These are phyloP conservation scores for Ogataea philodendri DNA, from an alignment of 805 yeast genomes.

Conservation along the genomic window DNA sequence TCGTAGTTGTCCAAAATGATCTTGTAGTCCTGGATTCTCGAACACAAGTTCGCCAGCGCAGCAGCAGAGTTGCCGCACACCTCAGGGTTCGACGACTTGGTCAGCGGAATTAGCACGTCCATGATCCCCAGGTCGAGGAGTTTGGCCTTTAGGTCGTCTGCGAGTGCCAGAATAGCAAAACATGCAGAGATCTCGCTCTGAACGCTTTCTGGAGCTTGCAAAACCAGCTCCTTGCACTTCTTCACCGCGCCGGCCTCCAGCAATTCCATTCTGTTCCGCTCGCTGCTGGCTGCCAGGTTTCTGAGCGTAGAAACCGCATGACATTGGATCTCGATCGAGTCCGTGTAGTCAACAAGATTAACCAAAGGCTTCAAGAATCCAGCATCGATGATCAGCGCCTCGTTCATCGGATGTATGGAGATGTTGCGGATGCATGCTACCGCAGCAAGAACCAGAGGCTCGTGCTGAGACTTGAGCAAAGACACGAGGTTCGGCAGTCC, in stretches of 20 bases:
- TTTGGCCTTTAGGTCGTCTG: conserved; percentile 88
- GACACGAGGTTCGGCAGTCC: conserved; percentile 94
- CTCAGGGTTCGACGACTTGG: conserved; percentile 83
- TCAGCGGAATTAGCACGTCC: conserved; percentile 87
- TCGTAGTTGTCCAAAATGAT: conserved; percentile 83
- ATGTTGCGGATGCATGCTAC: conserved; percentile 98
- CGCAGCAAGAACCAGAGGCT: conserved; percentile 90
- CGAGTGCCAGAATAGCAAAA: conserved; percentile 92
- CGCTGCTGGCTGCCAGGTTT: conserved; percentile 93
- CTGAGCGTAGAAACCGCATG: conserved; percentile 96
- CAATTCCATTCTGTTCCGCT: conserved; percentile 86
- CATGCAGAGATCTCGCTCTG: conserved; percentile 97
- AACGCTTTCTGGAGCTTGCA: conserved; percentile 83
- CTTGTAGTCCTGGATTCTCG: conserved; percentile 81
- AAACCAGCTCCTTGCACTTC: conserved; percentile 84
- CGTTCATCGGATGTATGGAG: conserved; percentile 94
- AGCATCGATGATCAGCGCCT: conserved; percentile 92
- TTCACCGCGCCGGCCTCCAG: conserved; percentile 94
- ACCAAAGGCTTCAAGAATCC: conserved; percentile 94
- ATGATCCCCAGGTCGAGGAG: conserved; percentile 80
- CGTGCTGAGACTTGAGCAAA: conserved; percentile 82
- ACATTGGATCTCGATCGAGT: conserved; percentile 95
- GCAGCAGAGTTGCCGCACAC: conserved; percentile 99
- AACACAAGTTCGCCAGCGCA: conserved; percentile 92
- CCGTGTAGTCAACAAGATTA: conserved; percentile 74